Conservation (phyloP, 2,329 filamentous ascomycete species). For the Talaromyces marneffei region DNA sequence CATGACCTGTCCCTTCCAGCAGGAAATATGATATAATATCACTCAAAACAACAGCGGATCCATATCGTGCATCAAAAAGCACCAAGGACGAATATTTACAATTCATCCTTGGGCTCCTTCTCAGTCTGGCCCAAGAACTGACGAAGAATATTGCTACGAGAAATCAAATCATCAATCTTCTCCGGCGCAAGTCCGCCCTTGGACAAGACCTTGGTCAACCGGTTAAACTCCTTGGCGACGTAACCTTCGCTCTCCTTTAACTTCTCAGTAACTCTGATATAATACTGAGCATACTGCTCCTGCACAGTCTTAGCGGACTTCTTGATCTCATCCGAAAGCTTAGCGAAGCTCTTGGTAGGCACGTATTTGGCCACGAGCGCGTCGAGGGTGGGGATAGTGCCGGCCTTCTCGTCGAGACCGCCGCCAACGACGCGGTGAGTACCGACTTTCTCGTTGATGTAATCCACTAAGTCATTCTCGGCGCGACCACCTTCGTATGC, state of each 20-base stretch:
- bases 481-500: constrained; percentile 69
- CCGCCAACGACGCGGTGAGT: constrained; percentile 80
- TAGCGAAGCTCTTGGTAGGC: constrained; percentile 56
- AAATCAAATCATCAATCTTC: constrained; percentile 83
- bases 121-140: constrained; percentile 62
- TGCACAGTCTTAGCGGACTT: constrained; percentile 62
- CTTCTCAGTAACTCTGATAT: constrained; percentile 86
- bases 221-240: constrained; percentile 75
- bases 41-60: constrained; percentile 15
- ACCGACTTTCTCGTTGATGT: constrained; percentile 82
- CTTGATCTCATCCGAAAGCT: constrained; percentile 65
- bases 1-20: not conserved
- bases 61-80: not conserved
- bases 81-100: constrained; percentile 48
- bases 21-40: constrained; percentile 18
- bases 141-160: constrained; percentile 80
- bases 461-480: constrained; percentile 70
- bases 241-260: constrained; percentile 69
- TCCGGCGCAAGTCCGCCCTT: constrained; percentile 79
- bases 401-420: constrained; percentile 69
- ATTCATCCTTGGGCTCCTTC: constrained; percentile 60
- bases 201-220: constrained; percentile 71
- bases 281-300: constrained; percentile 88
- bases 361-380: constrained; percentile 65
- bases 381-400: constrained; percentile 76